A percentile compares a stretch with the other conserved stretches of the same genome.
phyloP scores from a whole-genome alignment of 139 green algal species.

The Eudorina sp. region DNA sequence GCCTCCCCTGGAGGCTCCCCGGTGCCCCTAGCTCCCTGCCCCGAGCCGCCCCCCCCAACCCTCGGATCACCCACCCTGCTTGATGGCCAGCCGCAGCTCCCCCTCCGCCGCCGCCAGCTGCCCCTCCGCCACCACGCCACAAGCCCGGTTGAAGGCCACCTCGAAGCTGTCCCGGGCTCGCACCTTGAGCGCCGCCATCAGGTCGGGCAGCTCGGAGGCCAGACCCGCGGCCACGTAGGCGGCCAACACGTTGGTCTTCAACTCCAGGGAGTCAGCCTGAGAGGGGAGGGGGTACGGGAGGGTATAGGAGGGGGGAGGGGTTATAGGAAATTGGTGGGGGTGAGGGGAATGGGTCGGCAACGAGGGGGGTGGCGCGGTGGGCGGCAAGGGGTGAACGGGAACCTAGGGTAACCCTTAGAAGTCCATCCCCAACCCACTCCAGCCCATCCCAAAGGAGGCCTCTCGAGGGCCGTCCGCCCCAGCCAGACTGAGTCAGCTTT shows the following conservation, averaged over 20 bases:
- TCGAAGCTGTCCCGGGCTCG: conserved; percentile 78
- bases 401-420: too few relatives aligned
- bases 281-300: background rate
- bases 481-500: too few relatives aligned
- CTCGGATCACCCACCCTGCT: conserved; percentile 63
- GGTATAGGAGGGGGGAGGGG: background rate
- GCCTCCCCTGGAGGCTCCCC: too few relatives aligned
- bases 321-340: background rate
- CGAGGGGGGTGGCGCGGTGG: too few relatives aligned
- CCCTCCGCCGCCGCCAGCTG: conserved; percentile 76
- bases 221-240: conserved; percentile 83
- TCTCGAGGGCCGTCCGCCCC: too few relatives aligned
- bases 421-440: too few relatives aligned
- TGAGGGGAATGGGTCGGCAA: too few relatives aligned
- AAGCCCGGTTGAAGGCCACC: conserved; percentile 88
- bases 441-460: too few relatives aligned
- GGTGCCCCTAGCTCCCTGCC: too few relatives aligned
- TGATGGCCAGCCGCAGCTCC: conserved; percentile 80
- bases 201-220: conserved; percentile 72
- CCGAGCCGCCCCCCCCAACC: background rate
- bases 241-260: conserved; percentile 89
- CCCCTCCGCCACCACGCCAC: conserved; percentile 72
- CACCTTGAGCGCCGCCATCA: conserved; percentile 81
- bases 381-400: too few relatives aligned
- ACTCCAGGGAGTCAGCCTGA: conserved; percentile 71